A percentile compares a stretch with the other conserved stretches of the same genome.
phyloP scores from a whole-genome alignment of 768 basidiomycete species.

The Russula lepida region DNA sequence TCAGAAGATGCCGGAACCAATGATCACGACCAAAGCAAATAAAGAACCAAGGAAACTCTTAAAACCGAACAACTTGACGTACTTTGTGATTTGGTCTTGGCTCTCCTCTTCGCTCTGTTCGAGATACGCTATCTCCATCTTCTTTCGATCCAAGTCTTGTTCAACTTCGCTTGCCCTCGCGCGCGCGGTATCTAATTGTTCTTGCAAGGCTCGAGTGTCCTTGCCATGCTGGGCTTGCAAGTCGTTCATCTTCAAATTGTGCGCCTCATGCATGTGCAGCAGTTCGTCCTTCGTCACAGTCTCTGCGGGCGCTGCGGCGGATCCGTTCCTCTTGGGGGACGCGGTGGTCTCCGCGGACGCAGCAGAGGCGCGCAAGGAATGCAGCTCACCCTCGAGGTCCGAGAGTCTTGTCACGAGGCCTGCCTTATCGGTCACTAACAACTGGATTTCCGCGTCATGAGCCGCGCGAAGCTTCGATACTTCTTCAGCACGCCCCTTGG shows the following conservation, averaged over 20 bases:
- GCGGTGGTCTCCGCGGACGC: slow-evolving; percentile 36
- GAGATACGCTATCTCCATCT: slow-evolving; percentile 74
- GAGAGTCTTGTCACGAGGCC: slow-evolving; percentile 55
- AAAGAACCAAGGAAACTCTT: slow-evolving; percentile 32
- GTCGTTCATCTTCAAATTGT: slow-evolving; percentile 73
- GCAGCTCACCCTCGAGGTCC: slow-evolving; percentile 72
- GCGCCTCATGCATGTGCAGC: slow-evolving; percentile 71
- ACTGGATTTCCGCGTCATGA: slow-evolving; percentile 54
- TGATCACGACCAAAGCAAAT: slow-evolving; percentile 19
- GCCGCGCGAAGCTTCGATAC: slow-evolving; percentile 48
- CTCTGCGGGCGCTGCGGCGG: slow-evolving; percentile 31
- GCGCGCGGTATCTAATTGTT: slow-evolving; percentile 48
- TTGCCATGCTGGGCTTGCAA: slow-evolving; percentile 61
- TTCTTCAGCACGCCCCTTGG: slow-evolving; percentile 61
- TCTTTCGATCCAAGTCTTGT: slow-evolving; percentile 55
- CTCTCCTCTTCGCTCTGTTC: slow-evolving; percentile 74
- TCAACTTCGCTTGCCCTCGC: slow-evolving; percentile 45
- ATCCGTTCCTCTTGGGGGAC: slow-evolving; percentile 50
- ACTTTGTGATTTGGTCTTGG: slow-evolving; percentile 70
- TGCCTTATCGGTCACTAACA: slow-evolving; percentile 51
- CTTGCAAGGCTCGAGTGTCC: slow-evolving; percentile 41
- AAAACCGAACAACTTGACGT: slow-evolving; percentile 53
- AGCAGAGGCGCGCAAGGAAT: slow-evolving; percentile 50
- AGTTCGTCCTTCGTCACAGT: slow-evolving; percentile 71
- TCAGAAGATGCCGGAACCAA: slow-evolving; percentile 32